phyloP scores from a whole-genome alignment of 148 eudicot species.

The Beta vulgaris region DNA sequence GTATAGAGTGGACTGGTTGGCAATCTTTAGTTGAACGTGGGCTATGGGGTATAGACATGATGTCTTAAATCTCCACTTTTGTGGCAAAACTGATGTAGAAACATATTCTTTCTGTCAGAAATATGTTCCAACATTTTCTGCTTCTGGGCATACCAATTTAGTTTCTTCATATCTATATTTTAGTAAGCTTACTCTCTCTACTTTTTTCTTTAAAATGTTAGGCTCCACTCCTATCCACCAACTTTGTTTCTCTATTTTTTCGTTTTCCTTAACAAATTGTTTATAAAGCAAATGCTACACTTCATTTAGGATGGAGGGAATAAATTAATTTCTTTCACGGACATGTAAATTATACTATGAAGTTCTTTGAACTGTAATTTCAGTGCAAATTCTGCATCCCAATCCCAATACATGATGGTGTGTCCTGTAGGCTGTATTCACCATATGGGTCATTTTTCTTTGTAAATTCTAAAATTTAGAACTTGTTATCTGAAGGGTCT shows the following conservation, averaged over 20 bases:
- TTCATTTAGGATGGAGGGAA: no score
- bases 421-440: background rate
- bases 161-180: no score
- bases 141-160: no score
- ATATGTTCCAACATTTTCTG: no score
- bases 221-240: no score
- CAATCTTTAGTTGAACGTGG: no score
- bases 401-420: background rate
- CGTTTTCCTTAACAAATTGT: no score
- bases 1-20: background rate
- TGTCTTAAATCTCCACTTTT: background rate
- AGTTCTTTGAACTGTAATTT: background rate
- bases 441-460: background rate
- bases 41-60: no score
- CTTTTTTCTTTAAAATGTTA: no score
- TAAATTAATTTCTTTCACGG: background rate
- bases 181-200: no score
- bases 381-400: background rate
- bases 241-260: no score
- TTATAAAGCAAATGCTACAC: no score
- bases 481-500: background rate
- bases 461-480: background rate
- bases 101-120: background rate
- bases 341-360: background rate
- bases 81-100: background rate